Percentiles rank a stretch among this genome's conserved stretches.
Evolutionary conservation across 257 asterid species (phyloP).

Genomic region (Fraxinus quadrangulata): DNA sequence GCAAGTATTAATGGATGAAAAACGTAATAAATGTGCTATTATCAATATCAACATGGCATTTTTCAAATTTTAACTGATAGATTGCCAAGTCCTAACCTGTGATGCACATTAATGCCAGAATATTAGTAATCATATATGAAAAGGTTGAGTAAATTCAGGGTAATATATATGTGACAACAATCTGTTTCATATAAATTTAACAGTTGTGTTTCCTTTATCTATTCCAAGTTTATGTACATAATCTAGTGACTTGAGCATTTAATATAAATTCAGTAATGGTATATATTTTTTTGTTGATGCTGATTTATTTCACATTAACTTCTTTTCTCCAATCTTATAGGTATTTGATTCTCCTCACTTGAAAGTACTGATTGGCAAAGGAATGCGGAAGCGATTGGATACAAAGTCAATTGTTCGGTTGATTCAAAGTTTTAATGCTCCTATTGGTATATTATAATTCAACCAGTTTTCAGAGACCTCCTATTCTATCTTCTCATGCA

Average conservation of each 20-base stretch:
- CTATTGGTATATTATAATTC: constrained; percentile 47
- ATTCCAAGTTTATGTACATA: not conserved
- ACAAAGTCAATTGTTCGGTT: constrained; percentile 68
- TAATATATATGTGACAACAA: not conserved
- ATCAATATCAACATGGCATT: not conserved
- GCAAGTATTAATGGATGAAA: too few species aligned
- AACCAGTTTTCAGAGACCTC: not conserved
- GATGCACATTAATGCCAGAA: not conserved
- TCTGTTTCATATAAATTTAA: not conserved
- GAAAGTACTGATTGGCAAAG: constrained; percentile 61
- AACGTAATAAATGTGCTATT: too few species aligned
- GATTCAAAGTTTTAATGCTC: constrained; percentile 74
- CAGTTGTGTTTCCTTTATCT: not conserved
- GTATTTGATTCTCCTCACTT: constrained; percentile 81
- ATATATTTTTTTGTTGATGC: constrained; percentile 3
- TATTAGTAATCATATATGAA: not conserved
- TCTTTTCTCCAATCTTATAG: constrained; percentile 28
- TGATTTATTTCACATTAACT: not conserved
- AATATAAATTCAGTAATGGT: not conserved
- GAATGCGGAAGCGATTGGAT: constrained; percentile 68
- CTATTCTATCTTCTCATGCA: not conserved
- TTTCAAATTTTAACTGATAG: not conserved
- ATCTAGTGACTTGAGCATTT: not conserved
- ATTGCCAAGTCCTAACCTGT: not conserved
- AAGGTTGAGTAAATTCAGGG: not conserved